phyloP scores from a whole-genome alignment of 192 early-diverging fungal genomes.

The Umbelopsis isabellina region DNA sequence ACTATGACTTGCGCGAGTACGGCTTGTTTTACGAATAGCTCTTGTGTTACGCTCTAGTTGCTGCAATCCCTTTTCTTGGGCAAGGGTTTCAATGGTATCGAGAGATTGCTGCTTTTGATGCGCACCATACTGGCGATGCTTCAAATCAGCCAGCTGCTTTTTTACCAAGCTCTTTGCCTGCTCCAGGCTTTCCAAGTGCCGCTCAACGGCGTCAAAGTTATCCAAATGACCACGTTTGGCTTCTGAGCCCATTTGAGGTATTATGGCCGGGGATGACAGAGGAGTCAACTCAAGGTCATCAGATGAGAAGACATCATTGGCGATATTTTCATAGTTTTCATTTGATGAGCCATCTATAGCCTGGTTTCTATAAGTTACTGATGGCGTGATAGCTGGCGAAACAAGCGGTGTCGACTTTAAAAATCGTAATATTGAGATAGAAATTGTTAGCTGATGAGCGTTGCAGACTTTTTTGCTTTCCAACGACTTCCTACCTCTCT shows the following conservation, averaged over 20 bases:
- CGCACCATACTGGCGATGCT: conserved; percentile 16
- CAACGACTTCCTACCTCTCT: not conserved
- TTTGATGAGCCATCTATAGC: conserved; percentile 18
- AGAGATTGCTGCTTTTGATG: not conserved
- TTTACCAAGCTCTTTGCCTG: conserved; percentile 31
- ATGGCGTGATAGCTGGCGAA: conserved; percentile 72
- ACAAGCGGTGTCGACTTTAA: conserved; percentile 59
- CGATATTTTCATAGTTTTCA: not conserved
- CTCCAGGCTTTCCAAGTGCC: conserved; percentile 37
- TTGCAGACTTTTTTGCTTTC: too few species aligned
- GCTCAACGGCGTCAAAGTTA: conserved; percentile 20
- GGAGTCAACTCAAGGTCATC: conserved; percentile 60
- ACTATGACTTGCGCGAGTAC: not conserved
- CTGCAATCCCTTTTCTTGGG: not conserved
- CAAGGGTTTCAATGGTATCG: not conserved
- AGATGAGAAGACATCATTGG: conserved; percentile 2
- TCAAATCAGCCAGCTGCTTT: conserved; percentile 29
- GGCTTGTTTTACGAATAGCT: not conserved
- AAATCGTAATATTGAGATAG: not conserved
- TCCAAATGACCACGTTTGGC: not conserved
- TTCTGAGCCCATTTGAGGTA: conserved; percentile 36
- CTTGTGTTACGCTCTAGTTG: not conserved
- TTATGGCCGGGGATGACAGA: conserved; percentile 65
- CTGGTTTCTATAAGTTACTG: conserved; percentile 36
- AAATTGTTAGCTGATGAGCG: not conserved